Evolutionary conservation across 495 filamentous ascomycete genomes (phyloP).

Genomic region (Lophiostoma macrostomum): DNA sequence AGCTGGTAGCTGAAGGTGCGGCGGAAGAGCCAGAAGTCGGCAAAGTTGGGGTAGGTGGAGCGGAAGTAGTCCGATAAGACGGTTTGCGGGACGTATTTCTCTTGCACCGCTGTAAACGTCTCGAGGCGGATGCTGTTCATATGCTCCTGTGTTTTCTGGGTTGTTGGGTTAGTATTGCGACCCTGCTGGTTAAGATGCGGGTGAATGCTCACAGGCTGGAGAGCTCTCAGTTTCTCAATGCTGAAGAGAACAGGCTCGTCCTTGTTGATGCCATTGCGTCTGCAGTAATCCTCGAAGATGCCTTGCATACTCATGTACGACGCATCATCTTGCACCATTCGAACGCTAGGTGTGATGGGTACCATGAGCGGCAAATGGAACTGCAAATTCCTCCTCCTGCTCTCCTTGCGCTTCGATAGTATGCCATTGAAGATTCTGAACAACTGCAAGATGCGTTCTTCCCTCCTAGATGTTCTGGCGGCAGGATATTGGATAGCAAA

Average conservation of each 20-base stretch:
- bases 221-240: constrained; percentile 82
- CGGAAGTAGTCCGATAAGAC: constrained; percentile 88
- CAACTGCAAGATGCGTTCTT: constrained; percentile 93
- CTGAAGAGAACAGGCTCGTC: constrained; percentile 93
- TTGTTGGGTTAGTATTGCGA: constrained; percentile 19
- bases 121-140: constrained; percentile 69
- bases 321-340: constrained; percentile 90
- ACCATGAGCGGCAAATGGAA: constrained; percentile 96
- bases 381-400: constrained; percentile 84
- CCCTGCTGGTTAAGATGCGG: neutral
- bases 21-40: constrained; percentile 97
- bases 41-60: constrained; percentile 78
- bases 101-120: constrained; percentile 85
- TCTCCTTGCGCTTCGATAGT: constrained; percentile 88
- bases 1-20: constrained; percentile 94
- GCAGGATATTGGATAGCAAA: constrained; percentile 97
- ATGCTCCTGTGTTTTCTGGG: constrained; percentile 52
- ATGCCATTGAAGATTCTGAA: constrained; percentile 96
- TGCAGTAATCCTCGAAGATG: constrained; percentile 92
- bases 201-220: constrained; percentile 42
- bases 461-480: constrained; percentile 82
- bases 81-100: constrained; percentile 78
- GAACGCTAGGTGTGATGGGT: constrained; percentile 86
- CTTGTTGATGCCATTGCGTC: constrained; percentile 78
- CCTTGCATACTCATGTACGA: constrained; percentile 93